Evolutionary conservation across 2,329 filamentous ascomycete species (phyloP).

Genomic region (Plectosphaerella sp.): DNA sequence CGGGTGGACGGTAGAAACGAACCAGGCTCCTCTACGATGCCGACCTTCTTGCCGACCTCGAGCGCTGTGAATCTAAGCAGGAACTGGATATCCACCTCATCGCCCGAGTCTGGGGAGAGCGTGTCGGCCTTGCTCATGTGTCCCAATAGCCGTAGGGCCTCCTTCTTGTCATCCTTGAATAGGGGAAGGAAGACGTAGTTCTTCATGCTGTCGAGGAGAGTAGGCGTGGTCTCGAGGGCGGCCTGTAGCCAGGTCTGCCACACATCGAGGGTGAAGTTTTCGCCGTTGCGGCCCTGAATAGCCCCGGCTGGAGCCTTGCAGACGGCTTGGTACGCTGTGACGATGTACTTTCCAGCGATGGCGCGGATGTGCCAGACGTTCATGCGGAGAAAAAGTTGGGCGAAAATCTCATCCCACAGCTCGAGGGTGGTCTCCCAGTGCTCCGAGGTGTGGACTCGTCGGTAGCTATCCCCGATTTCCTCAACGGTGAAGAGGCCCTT

Average conservation of each 20-base stretch:
- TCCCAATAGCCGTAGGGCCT: slow-evolving; percentile 54
- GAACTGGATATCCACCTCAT: slow-evolving; percentile 46
- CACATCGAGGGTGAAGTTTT: slow-evolving; percentile 29
- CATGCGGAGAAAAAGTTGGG: slow-evolving; percentile 51
- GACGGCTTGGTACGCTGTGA: slow-evolving; percentile 49
- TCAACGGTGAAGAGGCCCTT: slow-evolving; percentile 52
- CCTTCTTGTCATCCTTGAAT: slow-evolving; percentile 52
- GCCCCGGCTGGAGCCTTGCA: slow-evolving; percentile 22
- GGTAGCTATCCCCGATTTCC: slow-evolving; percentile 40
- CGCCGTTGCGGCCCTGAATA: slow-evolving; percentile 8
- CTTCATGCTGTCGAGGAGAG: slow-evolving; percentile 58
- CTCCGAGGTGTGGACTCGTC: slow-evolving; percentile 19
- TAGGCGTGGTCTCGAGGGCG: slow-evolving; percentile 41
- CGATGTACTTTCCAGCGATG: slow-evolving; percentile 56
- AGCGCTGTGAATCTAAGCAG: slow-evolving; percentile 63
- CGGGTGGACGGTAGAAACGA: slow-evolving; percentile 7
- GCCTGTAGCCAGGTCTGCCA: slow-evolving; percentile 56
- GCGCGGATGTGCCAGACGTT: slow-evolving; percentile 53
- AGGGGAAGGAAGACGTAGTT: slow-evolving; percentile 60
- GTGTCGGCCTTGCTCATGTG: slow-evolving; percentile 47
- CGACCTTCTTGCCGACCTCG: slow-evolving; percentile 66
- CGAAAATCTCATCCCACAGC: slow-evolving; percentile 46
- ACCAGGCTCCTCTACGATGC: slow-evolving; percentile 66
- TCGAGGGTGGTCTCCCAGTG: slow-evolving; percentile 15
- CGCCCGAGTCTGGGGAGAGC: slow-evolving; percentile 37